Base-by-base conservation (phyloP, 768 basidiomycete genomes). In the Suillus americanus region DNA sequence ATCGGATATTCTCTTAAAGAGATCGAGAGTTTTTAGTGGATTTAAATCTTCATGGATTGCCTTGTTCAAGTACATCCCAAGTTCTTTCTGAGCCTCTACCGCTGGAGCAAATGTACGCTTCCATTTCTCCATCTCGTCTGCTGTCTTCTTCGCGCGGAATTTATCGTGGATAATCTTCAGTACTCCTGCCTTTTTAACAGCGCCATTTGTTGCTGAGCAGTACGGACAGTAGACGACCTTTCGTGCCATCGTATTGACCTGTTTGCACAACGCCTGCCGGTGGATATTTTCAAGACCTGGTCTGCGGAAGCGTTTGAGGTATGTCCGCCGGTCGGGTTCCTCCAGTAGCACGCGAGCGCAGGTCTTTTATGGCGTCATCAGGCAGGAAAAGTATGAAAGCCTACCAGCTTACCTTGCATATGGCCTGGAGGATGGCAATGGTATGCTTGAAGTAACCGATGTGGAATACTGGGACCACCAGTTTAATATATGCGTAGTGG, bases 401-500 rank as follows among this genome's bases (percentile, higher is more conserved):
- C 35, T 28, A 9, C 5, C 23, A 14, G 46, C 62, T 10, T 59
- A 95, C 96, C 81, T 99, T 99, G 85, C 97, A 99, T 68, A 99
- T 95, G 69, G 92, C 91, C 73, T 99, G 97, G 1, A 99, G 84
- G 67, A 99, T 91, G 30, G 86, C 85, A 65, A 99, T 94, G 20
- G 91, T 94, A 69, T 98, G 95, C 75, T 95, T 93, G 82, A 99
- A 99, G 78, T 94, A 99, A 8, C 97, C 97, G 63, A 99, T 94
- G 74, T 99, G 97, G 76, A 99, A 99, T 23, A 99, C 96, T 0
- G 97, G 97, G 23, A 99, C 89, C 38, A 91, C 88, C 50, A 99
- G 85, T 77, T 97, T 98, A 80, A 99, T 98, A 79, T 99, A 99
- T 5, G 96, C 96, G 75, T 97, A 99, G 77, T 99, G 97, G 1